phyloP scores from a whole-genome alignment of 73 alveolate genomes.

The Stentor coeruleus region DNA sequence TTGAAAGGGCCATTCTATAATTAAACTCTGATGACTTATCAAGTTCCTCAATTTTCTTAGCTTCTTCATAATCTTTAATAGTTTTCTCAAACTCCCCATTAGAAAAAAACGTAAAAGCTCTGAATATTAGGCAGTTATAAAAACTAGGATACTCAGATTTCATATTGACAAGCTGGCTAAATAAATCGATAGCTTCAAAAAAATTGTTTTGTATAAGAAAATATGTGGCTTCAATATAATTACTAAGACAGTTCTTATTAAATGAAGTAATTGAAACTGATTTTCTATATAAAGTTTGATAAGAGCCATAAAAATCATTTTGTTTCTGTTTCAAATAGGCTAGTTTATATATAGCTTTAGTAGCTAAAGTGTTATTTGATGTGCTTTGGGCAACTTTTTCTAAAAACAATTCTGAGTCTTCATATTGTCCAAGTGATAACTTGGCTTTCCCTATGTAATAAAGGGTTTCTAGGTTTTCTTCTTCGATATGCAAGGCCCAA shows the following conservation, averaged over 20 bases:
- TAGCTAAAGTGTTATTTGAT: not conserved
- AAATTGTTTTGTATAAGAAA: constrained; percentile 30
- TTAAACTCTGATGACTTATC: constrained; percentile 28
- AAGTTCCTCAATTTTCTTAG: not conserved
- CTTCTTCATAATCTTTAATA: constrained; percentile 15
- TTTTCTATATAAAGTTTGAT: not conserved
- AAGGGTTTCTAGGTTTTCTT: not conserved
- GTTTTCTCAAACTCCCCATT: constrained; percentile 16
- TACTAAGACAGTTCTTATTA: not conserved
- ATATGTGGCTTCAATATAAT: constrained; percentile 4
- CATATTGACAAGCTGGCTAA: constrained; percentile 8
- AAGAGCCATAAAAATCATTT: constrained; percentile 2
- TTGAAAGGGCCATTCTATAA: no score
- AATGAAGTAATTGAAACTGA: not conserved
- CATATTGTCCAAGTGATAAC: not conserved
- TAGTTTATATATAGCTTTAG: not conserved
- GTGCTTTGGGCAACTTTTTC: not conserved
- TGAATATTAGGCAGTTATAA: not conserved
- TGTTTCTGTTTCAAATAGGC: not conserved
- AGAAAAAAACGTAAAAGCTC: constrained; percentile 29
- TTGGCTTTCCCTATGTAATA: not conserved
- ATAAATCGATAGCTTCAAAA: constrained; percentile 23
- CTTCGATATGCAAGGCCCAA: not conserved
- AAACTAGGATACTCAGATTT: not conserved
- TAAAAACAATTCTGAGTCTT: not conserved